Conservation (phyloP, 2,329 filamentous ascomycete genomes). For the Exophiala viscosa region DNA sequence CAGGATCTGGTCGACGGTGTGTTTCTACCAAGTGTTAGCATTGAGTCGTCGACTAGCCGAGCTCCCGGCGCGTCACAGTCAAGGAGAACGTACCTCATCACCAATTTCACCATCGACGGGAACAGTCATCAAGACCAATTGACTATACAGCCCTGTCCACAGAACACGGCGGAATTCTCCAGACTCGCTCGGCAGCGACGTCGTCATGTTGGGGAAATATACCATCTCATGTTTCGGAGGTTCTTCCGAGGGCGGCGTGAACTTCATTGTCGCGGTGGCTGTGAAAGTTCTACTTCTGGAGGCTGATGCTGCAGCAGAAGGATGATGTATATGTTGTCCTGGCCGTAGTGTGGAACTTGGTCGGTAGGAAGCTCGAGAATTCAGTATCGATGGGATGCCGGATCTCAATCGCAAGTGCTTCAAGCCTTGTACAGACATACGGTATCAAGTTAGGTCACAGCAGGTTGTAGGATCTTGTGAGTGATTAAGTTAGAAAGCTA, state of each 20-base stretch:
- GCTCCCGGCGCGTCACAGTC: not conserved
- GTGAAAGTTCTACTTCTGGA: not conserved
- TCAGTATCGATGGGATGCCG: not conserved
- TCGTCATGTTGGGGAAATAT: constrained; percentile 58
- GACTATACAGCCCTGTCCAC: constrained; percentile 60
- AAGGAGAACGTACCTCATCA: constrained; percentile 51
- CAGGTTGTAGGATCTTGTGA: too few relatives aligned
- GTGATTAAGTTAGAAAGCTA: too few relatives aligned
- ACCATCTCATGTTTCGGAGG: constrained; percentile 54
- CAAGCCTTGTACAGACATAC: not conserved
- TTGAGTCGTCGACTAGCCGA: not conserved
- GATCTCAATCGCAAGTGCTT: not conserved
- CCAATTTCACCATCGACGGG: constrained; percentile 62
- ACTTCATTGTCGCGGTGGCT: constrained; percentile 16
- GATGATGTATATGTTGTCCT: not conserved
- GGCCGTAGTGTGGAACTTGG: not conserved
- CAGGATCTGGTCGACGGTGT: constrained; percentile 62
- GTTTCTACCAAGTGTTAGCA: constrained; percentile 32
- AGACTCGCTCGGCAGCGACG: constrained; percentile 51
- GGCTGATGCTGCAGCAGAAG: not conserved
- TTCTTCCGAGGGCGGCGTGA: constrained; percentile 29
- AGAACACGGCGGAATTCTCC: constrained; percentile 60
- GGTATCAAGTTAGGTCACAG: not conserved
- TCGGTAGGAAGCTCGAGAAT: not conserved
- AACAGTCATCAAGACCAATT: constrained; percentile 63